Evolutionary conservation across 75 land plant genomes (phyloP).

Genomic region (Selaginella moellendorffii): DNA sequence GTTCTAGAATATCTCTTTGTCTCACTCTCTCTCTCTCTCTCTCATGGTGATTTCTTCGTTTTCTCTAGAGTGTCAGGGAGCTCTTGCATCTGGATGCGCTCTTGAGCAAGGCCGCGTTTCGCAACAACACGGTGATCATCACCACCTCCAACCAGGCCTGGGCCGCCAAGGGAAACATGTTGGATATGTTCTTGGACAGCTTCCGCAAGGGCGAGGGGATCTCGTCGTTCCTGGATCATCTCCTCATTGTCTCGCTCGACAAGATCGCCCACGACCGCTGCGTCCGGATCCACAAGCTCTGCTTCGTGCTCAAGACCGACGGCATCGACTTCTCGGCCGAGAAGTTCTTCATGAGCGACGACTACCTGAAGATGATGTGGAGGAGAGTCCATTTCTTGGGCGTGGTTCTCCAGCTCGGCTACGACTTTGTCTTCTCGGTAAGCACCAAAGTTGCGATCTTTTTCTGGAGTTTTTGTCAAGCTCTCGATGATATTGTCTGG

Average conservation of each 20-base stretch:
- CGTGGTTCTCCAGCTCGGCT: not conserved
- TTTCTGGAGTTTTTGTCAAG: not conserved
- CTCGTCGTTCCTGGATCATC: conserved; percentile 22
- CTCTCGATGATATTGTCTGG: not conserved
- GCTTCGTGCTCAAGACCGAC: not conserved
- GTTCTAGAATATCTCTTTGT: too few species aligned
- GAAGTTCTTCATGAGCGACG: not conserved
- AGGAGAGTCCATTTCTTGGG: not conserved
- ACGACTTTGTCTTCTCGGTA: conserved; percentile 1
- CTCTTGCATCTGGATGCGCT: too few species aligned
- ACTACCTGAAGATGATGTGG: not conserved
- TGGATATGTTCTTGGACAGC: conserved; percentile 57
- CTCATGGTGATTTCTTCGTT: too few species aligned
- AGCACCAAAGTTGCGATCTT: not conserved
- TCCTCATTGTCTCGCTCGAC: conserved; percentile 54
- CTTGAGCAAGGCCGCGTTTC: too few species aligned
- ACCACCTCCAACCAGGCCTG: conserved; percentile 55
- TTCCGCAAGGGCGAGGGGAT: conserved; percentile 54
- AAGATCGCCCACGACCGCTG: conserved; percentile 48
- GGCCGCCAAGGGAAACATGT: conserved; percentile 29
- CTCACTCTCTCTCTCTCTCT: too few species aligned
- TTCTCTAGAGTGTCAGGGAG: too few species aligned
- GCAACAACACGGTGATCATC: conserved; percentile 45
- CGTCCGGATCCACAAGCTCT: conserved; percentile 12
- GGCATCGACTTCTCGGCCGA: not conserved